Conservation (phyloP, 2,329 filamentous ascomycete species). For the Talaromyces verruculosus region DNA sequence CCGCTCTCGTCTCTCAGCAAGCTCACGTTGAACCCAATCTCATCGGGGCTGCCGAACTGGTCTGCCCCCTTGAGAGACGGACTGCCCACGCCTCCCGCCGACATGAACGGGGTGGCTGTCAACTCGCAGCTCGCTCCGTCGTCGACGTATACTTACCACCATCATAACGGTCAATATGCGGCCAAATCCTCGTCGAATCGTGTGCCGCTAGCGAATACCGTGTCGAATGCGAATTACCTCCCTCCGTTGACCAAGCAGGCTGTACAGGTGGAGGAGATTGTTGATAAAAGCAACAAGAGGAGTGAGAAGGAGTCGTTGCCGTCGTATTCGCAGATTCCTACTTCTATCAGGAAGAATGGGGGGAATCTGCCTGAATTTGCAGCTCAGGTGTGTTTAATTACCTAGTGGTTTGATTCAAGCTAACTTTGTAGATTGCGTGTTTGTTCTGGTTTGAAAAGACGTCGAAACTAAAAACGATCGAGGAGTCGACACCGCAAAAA, state of each 20-base stretch:
- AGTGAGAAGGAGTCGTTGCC: constrained; percentile 42
- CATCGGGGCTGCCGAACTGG: constrained; percentile 30
- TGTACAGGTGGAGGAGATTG: constrained; percentile 29
- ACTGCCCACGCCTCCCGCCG: constrained; percentile 43
- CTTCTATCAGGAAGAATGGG: constrained; percentile 71
- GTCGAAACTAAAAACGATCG: constrained; percentile 72
- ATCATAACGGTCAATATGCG: neutral
- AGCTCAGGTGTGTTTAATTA: constrained; percentile 61
- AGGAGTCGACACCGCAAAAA: constrained; percentile 54
- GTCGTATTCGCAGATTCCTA: constrained; percentile 66
- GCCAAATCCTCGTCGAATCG: constrained; percentile 7
- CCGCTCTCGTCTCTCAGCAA: constrained; percentile 21
- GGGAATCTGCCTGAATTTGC: constrained; percentile 80
- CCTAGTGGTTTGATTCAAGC: neutral
- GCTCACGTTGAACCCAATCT: constrained; percentile 19
- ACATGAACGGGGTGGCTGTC: constrained; percentile 45
- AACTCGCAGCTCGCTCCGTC: constrained; percentile 25
- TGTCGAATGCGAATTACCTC: constrained; percentile 20
- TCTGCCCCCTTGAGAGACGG: constrained; percentile 43
- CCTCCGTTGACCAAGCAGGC: constrained; percentile 27
- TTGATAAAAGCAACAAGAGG: constrained; percentile 32
- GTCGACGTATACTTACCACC: constrained; percentile 18
- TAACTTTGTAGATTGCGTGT: constrained; percentile 73
- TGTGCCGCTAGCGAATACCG: constrained; percentile 20
- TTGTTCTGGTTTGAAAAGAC: constrained; percentile 96